Base-by-base conservation (phyloP, 2,329 filamentous ascomycete genomes). In the Alternaria gansuensis region DNA sequence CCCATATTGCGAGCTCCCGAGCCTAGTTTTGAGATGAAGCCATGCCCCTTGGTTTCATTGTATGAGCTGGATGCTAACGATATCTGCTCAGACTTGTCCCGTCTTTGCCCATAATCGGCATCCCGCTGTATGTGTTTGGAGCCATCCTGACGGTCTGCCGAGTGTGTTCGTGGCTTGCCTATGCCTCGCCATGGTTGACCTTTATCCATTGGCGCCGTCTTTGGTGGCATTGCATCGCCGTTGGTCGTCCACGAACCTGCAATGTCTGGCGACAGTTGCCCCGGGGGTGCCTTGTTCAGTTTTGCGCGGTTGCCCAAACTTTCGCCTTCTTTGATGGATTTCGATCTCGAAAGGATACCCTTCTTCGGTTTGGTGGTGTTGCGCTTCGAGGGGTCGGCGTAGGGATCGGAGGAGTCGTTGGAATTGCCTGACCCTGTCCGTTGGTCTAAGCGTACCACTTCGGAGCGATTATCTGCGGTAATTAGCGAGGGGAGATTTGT, bases 1-100 rank as follows among this genome's bases (percentile, higher is more conserved):
- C 91, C 91, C 54, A 91, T 90, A 68, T 88, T 89, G 50, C 86
- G 89, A 17, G 88, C 89, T 5, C 88, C 88, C 67, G 85, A 89
- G 65, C 90, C 90, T 44, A 95, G 80, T 56, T 90, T 92, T 64
- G 85, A 90, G 71, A 95, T 86, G 54, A 95, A 87, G 2, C 84
- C 83, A 51, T 83, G 81, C 14, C 88, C 87, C 41, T 81, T 82
- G 46, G 84, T 87, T 45, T 90, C 87, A 52, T 85, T 84, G 64
- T 84, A 80, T 0, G 87, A 85, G 14, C 64, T 69, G 1, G 85
- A 83, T 3, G 77, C 70, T n/a, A 77, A 54, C 6, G 76, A 78
- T 36, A 67, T 63, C 39, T 76, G 75, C 57, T 75, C 73, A 7
- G 71, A 68, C 57, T 60, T 67, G 52, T 77, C 72, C 44, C 66